Evolutionary conservation across 2,329 filamentous ascomycete species (phyloP), one percentile per base, ranked within the genome.

Genomic region (Aspergillus tanneri): DNA sequence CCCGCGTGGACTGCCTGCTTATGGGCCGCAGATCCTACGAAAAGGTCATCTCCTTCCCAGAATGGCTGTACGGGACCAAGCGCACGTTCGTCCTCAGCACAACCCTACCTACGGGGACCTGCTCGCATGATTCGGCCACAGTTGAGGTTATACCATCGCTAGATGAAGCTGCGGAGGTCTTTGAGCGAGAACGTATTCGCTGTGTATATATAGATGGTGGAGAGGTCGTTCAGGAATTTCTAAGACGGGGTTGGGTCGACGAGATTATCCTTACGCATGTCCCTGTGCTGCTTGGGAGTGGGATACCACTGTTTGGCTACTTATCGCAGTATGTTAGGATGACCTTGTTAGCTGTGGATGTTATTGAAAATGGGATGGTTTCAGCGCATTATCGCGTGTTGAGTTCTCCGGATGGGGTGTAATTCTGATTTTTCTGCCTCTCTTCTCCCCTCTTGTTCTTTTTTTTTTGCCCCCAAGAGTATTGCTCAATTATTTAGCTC

Each of bases 361-460:
- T 49, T 18, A 49, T 49, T 37, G 46, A 52, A 9, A 14, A 43
- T 49, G 46, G 46, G 21, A 49, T 52, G 50, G 42, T 52, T 10
- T 45, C 39, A 10, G 32, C 8, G 9, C 44, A 43, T 28, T 51
- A 51, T 25, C 22, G 10, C 10, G 43, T 39, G 24, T 38, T 2
- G 28, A 19, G 37, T 24, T 38, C 27, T n/a, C n/a, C n/a, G n/a
- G n/a, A n/a, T n/a, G n/a, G n/a, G n/a, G n/a, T n/a, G n/a, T n/a
- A n/a, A n/a, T n/a, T n/a, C n/a, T n/a, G n/a, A n/a, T n/a, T n/a
- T n/a, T n/a, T n/a, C n/a, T n/a, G n/a, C n/a, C n/a, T n/a, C n/a
- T n/a, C n/a, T n/a, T n/a, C n/a, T n/a, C n/a, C n/a, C n/a, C n/a
- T n/a, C n/a, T n/a, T n/a, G n/a, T n/a, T n/a, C n/a, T n/a, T n/a